These are phyloP conservation scores for Schrenkiella parvula DNA, from an alignment of 345 rosid genomes.

Conservation along the genomic window DNA sequence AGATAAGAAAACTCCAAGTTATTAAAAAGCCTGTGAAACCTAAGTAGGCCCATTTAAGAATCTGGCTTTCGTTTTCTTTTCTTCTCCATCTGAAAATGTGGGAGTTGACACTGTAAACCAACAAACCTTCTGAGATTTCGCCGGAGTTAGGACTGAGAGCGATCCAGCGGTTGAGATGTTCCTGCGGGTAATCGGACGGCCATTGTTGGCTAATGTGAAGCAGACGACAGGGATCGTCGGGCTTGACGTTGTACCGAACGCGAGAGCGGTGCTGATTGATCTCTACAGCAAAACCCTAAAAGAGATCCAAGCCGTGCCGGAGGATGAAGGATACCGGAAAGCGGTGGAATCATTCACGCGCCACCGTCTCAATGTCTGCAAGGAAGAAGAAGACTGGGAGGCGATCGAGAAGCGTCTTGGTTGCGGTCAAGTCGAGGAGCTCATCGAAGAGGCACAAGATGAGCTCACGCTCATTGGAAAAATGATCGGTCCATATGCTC, in stretches of 20 bases:
- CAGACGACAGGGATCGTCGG: conserved; percentile 97
- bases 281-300: conserved; percentile 88
- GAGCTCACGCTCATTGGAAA: conserved; percentile 86
- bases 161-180: conserved; percentile 49
- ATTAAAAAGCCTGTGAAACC: neutral
- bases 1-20: neutral
- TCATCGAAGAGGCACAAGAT: conserved; percentile 89
- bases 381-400: conserved; percentile 89
- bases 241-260: conserved; percentile 91
- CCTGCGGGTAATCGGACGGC: conserved; percentile 75
- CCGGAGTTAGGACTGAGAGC: conserved; percentile 16
- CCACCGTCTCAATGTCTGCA: conserved; percentile 71
- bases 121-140: conserved; percentile 22
- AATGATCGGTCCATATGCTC: conserved; percentile 74
- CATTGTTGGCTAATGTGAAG: conserved; percentile 83
- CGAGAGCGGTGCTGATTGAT: conserved; percentile 67
- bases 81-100: neutral
- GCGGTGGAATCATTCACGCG: conserved; percentile 86
- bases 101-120: conserved; percentile 13
- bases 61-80: neutral
- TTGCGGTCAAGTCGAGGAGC: conserved; percentile 98
- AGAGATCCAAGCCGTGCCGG: conserved; percentile 91
- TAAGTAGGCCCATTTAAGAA: neutral
- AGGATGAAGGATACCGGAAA: conserved; percentile 95
- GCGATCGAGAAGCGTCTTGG: conserved; percentile 76